These are phyloP conservation scores for Lepraria neglecta DNA, from an alignment of 495 filamentous ascomycete species.

Conservation along the genomic window DNA sequence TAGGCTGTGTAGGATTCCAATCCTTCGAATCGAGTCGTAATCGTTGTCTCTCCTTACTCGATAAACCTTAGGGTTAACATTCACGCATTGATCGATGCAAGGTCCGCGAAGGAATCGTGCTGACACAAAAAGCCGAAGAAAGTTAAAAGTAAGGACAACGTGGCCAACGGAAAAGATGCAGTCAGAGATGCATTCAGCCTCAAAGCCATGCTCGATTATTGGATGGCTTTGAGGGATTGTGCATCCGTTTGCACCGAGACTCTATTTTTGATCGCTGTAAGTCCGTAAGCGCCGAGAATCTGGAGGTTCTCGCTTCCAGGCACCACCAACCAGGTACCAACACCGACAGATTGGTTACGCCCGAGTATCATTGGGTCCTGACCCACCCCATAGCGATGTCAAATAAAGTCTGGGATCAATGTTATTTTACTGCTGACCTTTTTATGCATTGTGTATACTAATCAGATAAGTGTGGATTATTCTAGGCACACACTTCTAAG, in stretches of 20 bases:
- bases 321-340: slow-evolving; percentile 6
- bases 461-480: slow-evolving; percentile 1
- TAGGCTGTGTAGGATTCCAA: slow-evolving; percentile 10
- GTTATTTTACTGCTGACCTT: not conserved
- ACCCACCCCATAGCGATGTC: no score
- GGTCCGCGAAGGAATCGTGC: slow-evolving; percentile 1
- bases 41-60: not conserved
- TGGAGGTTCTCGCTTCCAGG: not conserved
- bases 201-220: not conserved
- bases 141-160: not conserved
- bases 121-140: slow-evolving; percentile 4
- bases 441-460: slow-evolving; percentile 1
- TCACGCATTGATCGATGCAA: not conserved
- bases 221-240: not conserved
- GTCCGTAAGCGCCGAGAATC: slow-evolving; percentile 16
- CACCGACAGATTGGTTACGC: slow-evolving; percentile 4
- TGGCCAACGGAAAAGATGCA: not conserved
- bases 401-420: not conserved
- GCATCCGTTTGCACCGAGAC: not conserved
- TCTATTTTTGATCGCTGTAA: slow-evolving; percentile 10
- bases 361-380: slow-evolving; percentile 1
- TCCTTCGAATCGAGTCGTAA: slow-evolving; percentile 2
- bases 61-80: not conserved
- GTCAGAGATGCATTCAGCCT: slow-evolving; percentile 1
- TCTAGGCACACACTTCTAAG: slow-evolving; percentile 3